These are phyloP conservation scores for Fusarium euwallaceae DNA, from an alignment of 2,329 filamentous ascomycete species.

Conservation along the genomic window DNA sequence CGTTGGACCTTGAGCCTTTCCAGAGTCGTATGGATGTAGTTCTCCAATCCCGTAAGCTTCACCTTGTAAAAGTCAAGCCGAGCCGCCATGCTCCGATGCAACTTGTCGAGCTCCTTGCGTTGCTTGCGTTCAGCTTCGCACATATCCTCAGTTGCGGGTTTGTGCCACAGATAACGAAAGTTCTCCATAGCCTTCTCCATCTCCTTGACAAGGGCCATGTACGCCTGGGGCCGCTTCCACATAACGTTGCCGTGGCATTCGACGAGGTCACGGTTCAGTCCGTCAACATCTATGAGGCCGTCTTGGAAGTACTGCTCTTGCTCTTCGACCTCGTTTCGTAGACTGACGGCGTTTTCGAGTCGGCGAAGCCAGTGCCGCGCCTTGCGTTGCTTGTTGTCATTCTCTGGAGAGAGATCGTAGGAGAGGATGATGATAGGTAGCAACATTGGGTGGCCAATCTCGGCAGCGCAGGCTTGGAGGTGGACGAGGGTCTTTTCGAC, in stretches of 20 bases:
- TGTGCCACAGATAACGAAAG: conserved; percentile 53
- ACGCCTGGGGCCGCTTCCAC: conserved; percentile 74
- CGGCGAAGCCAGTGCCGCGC: conserved; percentile 72
- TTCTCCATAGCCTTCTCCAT: conserved; percentile 62
- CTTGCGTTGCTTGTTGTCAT: conserved; percentile 73
- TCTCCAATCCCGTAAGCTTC: conserved; percentile 72
- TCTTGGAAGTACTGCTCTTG: conserved; percentile 67
- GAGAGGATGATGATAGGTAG: conserved; percentile 70
- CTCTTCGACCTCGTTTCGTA: conserved; percentile 71
- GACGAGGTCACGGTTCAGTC: conserved; percentile 71
- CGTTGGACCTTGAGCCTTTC: conserved; percentile 72
- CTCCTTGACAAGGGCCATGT: conserved; percentile 65
- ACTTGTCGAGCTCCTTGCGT: conserved; percentile 53
- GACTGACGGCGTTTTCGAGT: conserved; percentile 71
- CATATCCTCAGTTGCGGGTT: conserved; percentile 32
- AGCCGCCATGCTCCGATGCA: conserved; percentile 66
- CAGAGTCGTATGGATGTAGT: conserved; percentile 73
- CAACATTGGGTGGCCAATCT: conserved; percentile 70
- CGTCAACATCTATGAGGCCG: conserved; percentile 68
- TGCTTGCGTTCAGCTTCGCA: conserved; percentile 47
- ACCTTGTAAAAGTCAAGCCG: conserved; percentile 71
- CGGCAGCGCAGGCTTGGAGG: conserved; percentile 61
- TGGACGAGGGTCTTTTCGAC: conserved; percentile 64
- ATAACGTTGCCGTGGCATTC: conserved; percentile 74
- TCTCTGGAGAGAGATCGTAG: conserved; percentile 67